phyloP scores from a whole-genome alignment of 2,329 filamentous ascomycete genomes.

The Thielaviopsis euricoi region DNA sequence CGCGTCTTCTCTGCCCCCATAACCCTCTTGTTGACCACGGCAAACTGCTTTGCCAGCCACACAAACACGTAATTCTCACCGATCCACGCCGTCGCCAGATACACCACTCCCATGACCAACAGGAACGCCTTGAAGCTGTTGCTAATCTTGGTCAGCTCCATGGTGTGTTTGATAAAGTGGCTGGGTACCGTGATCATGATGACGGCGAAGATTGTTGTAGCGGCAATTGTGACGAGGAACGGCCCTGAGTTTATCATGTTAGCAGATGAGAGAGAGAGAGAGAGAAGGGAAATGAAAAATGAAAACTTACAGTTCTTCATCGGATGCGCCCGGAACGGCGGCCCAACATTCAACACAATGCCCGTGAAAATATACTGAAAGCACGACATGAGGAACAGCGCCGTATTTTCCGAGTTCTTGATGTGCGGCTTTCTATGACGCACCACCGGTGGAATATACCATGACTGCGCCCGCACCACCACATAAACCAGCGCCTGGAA shows the following conservation, averaged over 20 bases:
- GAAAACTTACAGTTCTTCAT: constrained; percentile 53
- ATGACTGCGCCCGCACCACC: constrained; percentile 60
- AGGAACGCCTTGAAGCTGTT: constrained; percentile 57
- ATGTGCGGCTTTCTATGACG: constrained; percentile 69
- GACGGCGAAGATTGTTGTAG: constrained; percentile 48
- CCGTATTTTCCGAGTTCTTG: constrained; percentile 84
- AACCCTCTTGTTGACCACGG: constrained; percentile 40
- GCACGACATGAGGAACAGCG: constrained; percentile 75
- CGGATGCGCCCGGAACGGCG: constrained; percentile 72
- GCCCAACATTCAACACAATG: constrained; percentile 78
- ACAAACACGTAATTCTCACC: constrained; percentile 59
- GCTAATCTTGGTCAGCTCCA: constrained; percentile 73
- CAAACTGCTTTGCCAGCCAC: constrained; percentile 49
- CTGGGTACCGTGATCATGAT: constrained; percentile 73
- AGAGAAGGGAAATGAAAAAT: not conserved
- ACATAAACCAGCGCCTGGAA: constrained; percentile 62
- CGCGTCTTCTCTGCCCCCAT: constrained; percentile 52
- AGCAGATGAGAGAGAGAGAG: too few relatives aligned
- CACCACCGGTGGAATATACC: constrained; percentile 64
- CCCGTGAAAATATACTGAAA: constrained; percentile 91
- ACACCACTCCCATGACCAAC: constrained; percentile 49
- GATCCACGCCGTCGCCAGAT: constrained; percentile 52
- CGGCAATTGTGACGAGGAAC: constrained; percentile 60
- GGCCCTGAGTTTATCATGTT: constrained; percentile 39
- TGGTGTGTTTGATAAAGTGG: constrained; percentile 50